Conservation (phyloP, 805 yeast genomes). For the Saccharomycopsis babjevae region DNA sequence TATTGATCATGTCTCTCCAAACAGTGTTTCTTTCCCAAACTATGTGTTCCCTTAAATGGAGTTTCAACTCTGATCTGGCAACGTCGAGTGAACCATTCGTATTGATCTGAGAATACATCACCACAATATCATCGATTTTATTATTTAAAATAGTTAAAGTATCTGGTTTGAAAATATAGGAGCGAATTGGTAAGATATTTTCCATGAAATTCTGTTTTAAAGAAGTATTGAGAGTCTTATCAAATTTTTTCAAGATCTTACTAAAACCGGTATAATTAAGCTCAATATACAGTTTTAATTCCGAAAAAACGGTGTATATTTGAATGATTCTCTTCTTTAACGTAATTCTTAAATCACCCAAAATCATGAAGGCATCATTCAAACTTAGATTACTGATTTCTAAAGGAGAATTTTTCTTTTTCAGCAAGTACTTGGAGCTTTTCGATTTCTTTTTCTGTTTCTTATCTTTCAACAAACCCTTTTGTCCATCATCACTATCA, state of each 20-base stretch:
- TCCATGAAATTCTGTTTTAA: slow-evolving; percentile 50
- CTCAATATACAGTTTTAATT: slow-evolving; percentile 73
- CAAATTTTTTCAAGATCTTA: slow-evolving; percentile 86
- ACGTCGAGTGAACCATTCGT: slow-evolving; percentile 29
- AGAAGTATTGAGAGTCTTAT: slow-evolving; percentile 61
- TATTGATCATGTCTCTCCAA: slow-evolving; percentile 91
- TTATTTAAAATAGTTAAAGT: slow-evolving; percentile 41
- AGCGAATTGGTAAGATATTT: slow-evolving; percentile 33
- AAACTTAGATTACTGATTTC: slow-evolving; percentile 1
- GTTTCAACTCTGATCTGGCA: slow-evolving; percentile 40
- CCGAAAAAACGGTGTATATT: slow-evolving; percentile 66
- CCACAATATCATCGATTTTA: slow-evolving; percentile 43
- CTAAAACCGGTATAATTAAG: slow-evolving; percentile 82
- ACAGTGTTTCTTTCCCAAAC: slow-evolving; percentile 97
- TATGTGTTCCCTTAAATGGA: slow-evolving; percentile 69
- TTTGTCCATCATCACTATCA: slow-evolving; percentile 1
- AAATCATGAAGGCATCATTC: slow-evolving; percentile 24
- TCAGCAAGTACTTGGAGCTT: neutral
- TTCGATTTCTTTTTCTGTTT: slow-evolving; percentile 1
- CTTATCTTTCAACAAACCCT: neutral
- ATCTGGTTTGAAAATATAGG: slow-evolving; percentile 44
- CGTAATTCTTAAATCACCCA: slow-evolving; percentile 36
- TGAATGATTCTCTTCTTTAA: slow-evolving; percentile 51
- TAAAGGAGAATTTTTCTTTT: neutral
- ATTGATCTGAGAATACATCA: slow-evolving; percentile 42